These are phyloP conservation scores for Cairneyella variabilis DNA, from an alignment of 495 filamentous ascomycete species.

Conservation along the genomic window DNA sequence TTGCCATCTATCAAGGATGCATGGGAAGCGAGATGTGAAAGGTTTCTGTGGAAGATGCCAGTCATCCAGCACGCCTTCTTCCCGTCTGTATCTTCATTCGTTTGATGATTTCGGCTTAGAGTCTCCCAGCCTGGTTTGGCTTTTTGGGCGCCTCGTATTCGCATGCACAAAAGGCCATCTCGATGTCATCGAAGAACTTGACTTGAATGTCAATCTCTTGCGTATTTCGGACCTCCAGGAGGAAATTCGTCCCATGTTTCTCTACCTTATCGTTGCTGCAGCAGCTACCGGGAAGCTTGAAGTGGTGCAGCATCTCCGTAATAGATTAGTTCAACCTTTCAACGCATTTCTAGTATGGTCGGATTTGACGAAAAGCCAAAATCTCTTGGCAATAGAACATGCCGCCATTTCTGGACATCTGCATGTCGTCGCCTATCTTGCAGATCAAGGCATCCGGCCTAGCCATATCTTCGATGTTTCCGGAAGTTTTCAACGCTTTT, in stretches of 20 bases:
- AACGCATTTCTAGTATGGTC: neutral
- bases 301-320: neutral
- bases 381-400: neutral
- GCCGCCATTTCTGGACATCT: neutral
- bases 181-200: neutral
- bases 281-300: neutral
- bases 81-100: too few species aligned
- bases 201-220: too few species aligned
- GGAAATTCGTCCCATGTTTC: neutral
- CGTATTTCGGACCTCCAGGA: neutral
- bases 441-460: neutral
- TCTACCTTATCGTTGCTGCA: neutral
- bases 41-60: neutral
- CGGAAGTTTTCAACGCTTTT: neutral
- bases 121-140: neutral
- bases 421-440: neutral
- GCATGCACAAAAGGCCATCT: conserved; percentile 1
- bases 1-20: neutral
- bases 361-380: neutral
- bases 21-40: neutral
- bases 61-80: neutral
- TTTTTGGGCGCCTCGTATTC: neutral
- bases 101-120: too few species aligned
- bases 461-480: neutral
- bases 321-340: neutral